Evolutionary conservation across 2,329 filamentous ascomycete genomes (phyloP), one percentile per base, ranked within the genome.

Genomic region (Pseudopithomyces chartarum): DNA sequence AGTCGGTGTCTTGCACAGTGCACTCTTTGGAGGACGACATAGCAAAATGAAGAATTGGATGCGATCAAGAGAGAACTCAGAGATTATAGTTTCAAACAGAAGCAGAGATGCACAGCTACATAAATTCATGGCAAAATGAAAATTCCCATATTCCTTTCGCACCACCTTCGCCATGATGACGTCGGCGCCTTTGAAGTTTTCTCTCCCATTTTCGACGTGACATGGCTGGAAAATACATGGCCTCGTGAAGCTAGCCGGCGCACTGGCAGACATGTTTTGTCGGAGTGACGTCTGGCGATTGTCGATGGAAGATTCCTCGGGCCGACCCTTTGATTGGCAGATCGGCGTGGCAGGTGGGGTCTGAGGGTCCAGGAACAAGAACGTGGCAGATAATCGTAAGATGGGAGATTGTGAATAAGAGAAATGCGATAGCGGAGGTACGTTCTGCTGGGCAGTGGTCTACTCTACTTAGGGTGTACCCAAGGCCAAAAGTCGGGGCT

Each of bases 11-110:
- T 15, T 58, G 40, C 17, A 48, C 48, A 23, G 59, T 49, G 6
- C 58, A 55, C 45, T 63, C 48, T 45, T 57, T 56, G 5, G 63
- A 61, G 1, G 52, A 40, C 33, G 59, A 19, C 64, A 68, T 64
- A 7, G n/a, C 52, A 23, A 2, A 10, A 19, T 40, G n/a, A 19
- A 15, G 15, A 17, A 40, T 40, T 17, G 11, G 15, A n/a, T 19
- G 8, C n/a, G n/a, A 17, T 40, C 3, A 40, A 17, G 17, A 10
- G 3, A 19, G 15, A 19, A 29, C 22, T 20, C 17, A 34, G 20
- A n/a, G 7, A 2, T 29, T 8, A 29, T 8, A 8, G 26, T 29
- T 5, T 29, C 5, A 3, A 23, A 32, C 11, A 17, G 2, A 5
- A 17, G 4, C 2, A n/a, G n/a, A 12, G 10, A 10, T 19, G 5